These are phyloP conservation scores for Eurotiales sp. DNA, from an alignment of 2,329 filamentous ascomycete species.

Conservation along the genomic window DNA sequence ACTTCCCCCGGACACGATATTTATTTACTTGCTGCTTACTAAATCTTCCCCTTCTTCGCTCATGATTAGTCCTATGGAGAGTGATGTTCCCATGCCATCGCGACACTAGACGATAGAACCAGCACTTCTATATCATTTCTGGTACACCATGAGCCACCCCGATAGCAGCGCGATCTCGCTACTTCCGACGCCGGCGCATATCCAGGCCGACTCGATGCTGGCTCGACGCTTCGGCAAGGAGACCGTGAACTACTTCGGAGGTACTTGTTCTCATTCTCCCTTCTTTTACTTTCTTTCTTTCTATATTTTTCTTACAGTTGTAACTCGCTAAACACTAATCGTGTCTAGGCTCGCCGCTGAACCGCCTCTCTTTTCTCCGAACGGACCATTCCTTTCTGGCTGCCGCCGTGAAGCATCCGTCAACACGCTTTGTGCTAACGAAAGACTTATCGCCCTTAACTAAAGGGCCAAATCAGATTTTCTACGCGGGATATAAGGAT, in stretches of 20 bases:
- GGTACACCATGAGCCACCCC: constrained; percentile 10
- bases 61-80: too few species aligned
- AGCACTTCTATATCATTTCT: neutral
- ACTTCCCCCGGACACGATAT: neutral
- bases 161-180: constrained; percentile 19
- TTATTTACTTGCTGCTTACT: too few species aligned
- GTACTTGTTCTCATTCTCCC: constrained; percentile 24
- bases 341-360: constrained; percentile 44
- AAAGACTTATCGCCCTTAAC: constrained; percentile 74
- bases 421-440: constrained; percentile 67
- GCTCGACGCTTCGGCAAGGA: constrained; percentile 48
- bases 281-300: too few species aligned
- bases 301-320: neutral
- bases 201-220: constrained; percentile 55
- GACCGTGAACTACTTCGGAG: constrained; percentile 50
- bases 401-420: constrained; percentile 46
- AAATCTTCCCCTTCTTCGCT: too few species aligned
- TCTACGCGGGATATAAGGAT: constrained; percentile 65
- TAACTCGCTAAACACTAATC: neutral
- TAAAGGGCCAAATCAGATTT: constrained; percentile 58
- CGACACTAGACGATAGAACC: neutral
- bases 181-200: constrained; percentile 57
- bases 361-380: constrained; percentile 49
- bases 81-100: too few species aligned
- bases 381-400: constrained; percentile 46